Conservation (phyloP, 441 rosid species). For the Corymbia citriodora region DNA sequence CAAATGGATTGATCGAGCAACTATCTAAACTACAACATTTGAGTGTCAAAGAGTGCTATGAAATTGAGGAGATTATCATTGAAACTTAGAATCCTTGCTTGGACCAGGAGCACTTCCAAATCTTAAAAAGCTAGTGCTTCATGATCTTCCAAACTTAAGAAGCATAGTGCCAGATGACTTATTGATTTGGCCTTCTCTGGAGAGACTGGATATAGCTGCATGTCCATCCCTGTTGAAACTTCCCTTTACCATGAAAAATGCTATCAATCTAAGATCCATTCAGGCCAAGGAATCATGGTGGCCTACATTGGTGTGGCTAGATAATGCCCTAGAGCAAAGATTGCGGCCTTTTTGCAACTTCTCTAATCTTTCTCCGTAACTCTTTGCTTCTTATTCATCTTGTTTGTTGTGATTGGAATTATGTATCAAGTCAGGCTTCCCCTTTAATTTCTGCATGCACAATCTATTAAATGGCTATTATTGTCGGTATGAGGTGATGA, state of each 20-base stretch:
- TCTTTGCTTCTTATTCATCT: too few relatives aligned
- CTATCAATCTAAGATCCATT: background rate
- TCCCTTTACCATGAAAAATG: background rate
- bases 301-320: background rate
- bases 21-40: rapidly evolving
- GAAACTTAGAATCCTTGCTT: background rate
- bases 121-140: background rate
- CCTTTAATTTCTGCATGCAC: background rate
- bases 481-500: background rate
- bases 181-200: background rate
- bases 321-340: background rate
- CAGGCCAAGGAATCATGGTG: background rate
- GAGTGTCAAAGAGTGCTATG: background rate
- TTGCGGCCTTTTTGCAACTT: background rate
- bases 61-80: background rate
- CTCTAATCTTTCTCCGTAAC: background rate
- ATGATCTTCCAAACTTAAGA: background rate
- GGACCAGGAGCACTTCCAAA: background rate
- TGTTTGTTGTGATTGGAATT: background rate
- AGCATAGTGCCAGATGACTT: background rate
- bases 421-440: background rate
- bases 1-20: background rate
- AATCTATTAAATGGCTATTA: background rate
- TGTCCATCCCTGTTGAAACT: background rate
- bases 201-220: background rate